Evolutionary conservation across 2,329 filamentous ascomycete genomes (phyloP).

Genomic region (Pseudonectria buxi): DNA sequence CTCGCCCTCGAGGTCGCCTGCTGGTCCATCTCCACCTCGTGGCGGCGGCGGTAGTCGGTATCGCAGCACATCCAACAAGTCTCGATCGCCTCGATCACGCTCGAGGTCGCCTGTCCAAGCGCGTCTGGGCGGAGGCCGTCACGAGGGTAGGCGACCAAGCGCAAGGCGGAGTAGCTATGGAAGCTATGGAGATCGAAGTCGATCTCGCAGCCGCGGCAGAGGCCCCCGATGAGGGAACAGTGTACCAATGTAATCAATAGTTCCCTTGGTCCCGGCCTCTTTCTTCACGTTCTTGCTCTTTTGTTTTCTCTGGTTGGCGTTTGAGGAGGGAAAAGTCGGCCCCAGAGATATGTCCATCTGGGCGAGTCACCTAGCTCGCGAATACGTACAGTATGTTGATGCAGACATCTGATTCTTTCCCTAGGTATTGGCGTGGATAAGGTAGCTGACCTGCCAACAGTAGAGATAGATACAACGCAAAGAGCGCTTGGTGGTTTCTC

Average conservation of each 20-base stretch:
- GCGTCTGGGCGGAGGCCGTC: constrained; percentile 24
- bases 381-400: too few relatives aligned
- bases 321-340: constrained; percentile 4
- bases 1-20: constrained; percentile 40
- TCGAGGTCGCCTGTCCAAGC: constrained; percentile 34
- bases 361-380: too few relatives aligned
- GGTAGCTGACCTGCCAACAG: too few relatives aligned
- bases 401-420: too few relatives aligned
- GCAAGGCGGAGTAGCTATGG: constrained; percentile 42
- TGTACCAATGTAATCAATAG: constrained; percentile 1
- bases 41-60: constrained; percentile 32
- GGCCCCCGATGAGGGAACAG: constrained; percentile 23
- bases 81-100: constrained; percentile 43
- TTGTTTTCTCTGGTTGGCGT: constrained; percentile 13
- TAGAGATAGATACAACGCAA: too few relatives aligned
- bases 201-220: constrained; percentile 33
- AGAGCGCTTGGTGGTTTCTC: too few relatives aligned
- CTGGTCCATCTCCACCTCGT: constrained; percentile 31
- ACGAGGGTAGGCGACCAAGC: constrained; percentile 36
- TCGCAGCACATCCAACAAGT: constrained; percentile 38
- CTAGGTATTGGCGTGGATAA: too few relatives aligned
- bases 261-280: too few relatives aligned
- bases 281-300: too few relatives aligned
- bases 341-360: constrained; percentile 3
- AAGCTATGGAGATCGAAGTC: constrained; percentile 33